Evolutionary conservation across 169 alveolate genomes (phyloP).

Genomic region (Babesia bovis): DNA sequence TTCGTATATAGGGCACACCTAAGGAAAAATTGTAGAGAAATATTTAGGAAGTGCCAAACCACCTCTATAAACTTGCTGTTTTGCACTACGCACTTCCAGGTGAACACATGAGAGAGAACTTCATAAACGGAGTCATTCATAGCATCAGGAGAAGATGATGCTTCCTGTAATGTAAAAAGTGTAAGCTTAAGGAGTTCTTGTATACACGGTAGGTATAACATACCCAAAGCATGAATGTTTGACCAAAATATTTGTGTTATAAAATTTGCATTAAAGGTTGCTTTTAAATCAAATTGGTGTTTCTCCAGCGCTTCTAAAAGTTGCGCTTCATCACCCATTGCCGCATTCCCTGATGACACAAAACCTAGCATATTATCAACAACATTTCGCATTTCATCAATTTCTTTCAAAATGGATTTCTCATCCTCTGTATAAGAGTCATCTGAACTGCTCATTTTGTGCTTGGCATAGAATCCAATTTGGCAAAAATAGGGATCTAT

Average conservation of each 20-base stretch:
- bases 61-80: constrained; percentile 48
- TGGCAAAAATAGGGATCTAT: constrained; percentile 62
- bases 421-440: background rate
- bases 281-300: constrained; percentile 30
- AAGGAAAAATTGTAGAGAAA: constrained; percentile 59
- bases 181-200: constrained; percentile 72
- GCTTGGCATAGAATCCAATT: constrained; percentile 43
- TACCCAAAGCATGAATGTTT: constrained; percentile 76
- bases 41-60: constrained; percentile 70
- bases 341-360: constrained; percentile 24
- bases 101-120: constrained; percentile 66
- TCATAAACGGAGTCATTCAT: constrained; percentile 60
- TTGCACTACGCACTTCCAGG: constrained; percentile 68
- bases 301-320: constrained; percentile 48
- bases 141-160: constrained; percentile 20
- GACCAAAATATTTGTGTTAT: constrained; percentile 85
- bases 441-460: constrained; percentile 30
- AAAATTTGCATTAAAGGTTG: constrained; percentile 73
- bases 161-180: constrained; percentile 42
- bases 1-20: constrained; percentile 59
- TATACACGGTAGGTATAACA: constrained; percentile 76
- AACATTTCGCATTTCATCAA: constrained; percentile 32
- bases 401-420: constrained; percentile 25
- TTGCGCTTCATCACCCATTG: constrained; percentile 65
- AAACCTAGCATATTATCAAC: constrained; percentile 39